Base-by-base conservation (phyloP, 805 yeast species). In the Kurtzmaniella fragi region DNA sequence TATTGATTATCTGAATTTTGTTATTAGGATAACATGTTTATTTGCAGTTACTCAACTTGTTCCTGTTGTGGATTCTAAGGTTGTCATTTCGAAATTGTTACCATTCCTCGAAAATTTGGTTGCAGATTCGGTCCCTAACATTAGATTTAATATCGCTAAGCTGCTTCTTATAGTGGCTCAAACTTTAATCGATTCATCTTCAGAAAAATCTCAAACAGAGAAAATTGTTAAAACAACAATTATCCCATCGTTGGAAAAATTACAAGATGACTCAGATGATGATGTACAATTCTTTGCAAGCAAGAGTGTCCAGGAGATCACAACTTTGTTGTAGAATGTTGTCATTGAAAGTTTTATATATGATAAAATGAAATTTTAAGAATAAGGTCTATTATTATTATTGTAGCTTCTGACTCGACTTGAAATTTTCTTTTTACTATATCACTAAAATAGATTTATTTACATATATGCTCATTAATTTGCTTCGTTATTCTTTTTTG, bases 101-200 rank as follows among this genome's bases (percentile, higher is more conserved):
- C 96, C 97, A 17, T 90, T 87, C 54, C 71, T 93, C 44, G 73
- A 79, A 48, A 79, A 77, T 35, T 71, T 91, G 51, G 71, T 80
- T 30, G 71, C 70, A 29, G 99, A 93, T 64, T 75, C 80, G 6
- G 97, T 93, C 41, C 96, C 99, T 51, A 93, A 93, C 61, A 90
- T 93, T 46, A 77, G 97, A 56, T 93, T 93, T 69, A 93, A 90
- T 64, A 89, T 85, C 45, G 97, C 99, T 20, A 89, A 88, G 62
- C 77, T 95, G 12, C 79, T 84, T 54, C 73, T 77, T 31, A 66
- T 72, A 17, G 70, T 84, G 27, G 80, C 80, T 5, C 76, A 78
- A 52, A 69, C 79, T 12, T 63, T 85, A 42, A 38, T 48, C 35
- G 48, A n/a, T n/a, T n/a, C 53, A 23, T 20, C 25, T 20, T 20